These are phyloP conservation scores for Guyanaporus albipodus DNA, from an alignment of 768 basidiomycete genomes.

Conservation along the genomic window DNA sequence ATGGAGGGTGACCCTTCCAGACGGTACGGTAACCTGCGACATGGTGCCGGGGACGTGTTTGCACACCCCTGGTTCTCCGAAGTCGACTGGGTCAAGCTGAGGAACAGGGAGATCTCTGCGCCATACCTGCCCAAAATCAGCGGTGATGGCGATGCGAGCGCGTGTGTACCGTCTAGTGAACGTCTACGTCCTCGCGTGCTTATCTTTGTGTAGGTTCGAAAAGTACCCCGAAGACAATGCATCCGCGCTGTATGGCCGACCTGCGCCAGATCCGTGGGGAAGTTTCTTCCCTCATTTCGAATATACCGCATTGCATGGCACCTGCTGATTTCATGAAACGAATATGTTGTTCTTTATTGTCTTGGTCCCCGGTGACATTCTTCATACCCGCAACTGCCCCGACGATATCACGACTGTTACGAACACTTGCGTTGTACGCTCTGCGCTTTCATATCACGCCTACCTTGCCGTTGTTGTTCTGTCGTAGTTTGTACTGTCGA, in stretches of 20 bases:
- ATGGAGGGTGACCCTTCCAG: constrained; percentile 87
- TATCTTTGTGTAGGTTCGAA: constrained; percentile 53
- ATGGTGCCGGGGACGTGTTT: constrained; percentile 90
- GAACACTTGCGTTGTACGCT: constrained; percentile 9
- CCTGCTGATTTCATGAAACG: constrained; percentile 5
- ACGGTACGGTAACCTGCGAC: constrained; percentile 83
- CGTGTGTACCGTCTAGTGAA: constrained; percentile 45
- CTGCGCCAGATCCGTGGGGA: constrained; percentile 59
- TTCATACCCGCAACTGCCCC: constrained; percentile 10
- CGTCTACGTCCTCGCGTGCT: not conserved
- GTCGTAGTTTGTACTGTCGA: too few species aligned
- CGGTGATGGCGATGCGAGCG: constrained; percentile 94
- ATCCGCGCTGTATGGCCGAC: constrained; percentile 53
- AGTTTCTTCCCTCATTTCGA: constrained; percentile 75
- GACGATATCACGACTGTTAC: constrained; percentile 6
- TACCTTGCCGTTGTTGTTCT: not conserved
- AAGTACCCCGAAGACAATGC: constrained; percentile 74
- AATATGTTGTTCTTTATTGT: constrained; percentile 3
- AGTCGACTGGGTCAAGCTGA: constrained; percentile 85
- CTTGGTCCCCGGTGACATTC: constrained; percentile 8
- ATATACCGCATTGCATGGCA: constrained; percentile 45
- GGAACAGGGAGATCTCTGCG: constrained; percentile 83
- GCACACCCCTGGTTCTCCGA: constrained; percentile 92
- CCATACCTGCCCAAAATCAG: constrained; percentile 91
- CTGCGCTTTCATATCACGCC: too few species aligned